Percentiles rank a stretch among this genome's conserved stretches.
Evolutionary conservation across 2,329 filamentous ascomycete genomes (phyloP).

Genomic region (Fusarium sp.): DNA sequence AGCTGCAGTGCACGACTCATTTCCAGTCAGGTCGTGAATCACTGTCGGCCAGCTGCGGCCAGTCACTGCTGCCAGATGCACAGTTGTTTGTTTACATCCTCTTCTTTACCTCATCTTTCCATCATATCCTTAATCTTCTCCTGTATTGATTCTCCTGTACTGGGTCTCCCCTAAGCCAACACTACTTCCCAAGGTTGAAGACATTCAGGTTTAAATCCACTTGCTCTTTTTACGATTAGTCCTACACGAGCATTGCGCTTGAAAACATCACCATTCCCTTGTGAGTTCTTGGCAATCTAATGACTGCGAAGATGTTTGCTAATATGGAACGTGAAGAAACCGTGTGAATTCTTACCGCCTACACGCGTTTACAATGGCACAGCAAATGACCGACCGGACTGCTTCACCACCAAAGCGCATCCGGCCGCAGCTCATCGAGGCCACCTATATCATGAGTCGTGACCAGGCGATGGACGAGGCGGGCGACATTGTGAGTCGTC

Average conservation of each 20-base stretch:
- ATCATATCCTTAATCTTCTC: background rate
- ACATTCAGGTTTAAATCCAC: too few species aligned
- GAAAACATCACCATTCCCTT: too few species aligned
- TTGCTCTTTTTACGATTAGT: too few species aligned
- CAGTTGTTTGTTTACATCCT: background rate
- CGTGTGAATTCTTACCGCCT: too few species aligned
- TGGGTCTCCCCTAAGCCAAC: too few species aligned
- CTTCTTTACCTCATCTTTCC: background rate
- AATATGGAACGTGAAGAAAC: background rate
- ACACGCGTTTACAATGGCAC: too few species aligned
- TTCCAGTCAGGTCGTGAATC: background rate
- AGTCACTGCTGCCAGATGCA: background rate
- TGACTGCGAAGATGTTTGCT: background rate
- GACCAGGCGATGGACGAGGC: background rate
- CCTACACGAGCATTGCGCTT: fast-evolving
- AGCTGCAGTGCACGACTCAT: background rate
- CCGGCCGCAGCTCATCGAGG: too few species aligned
- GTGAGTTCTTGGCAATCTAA: background rate
- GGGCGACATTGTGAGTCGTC: background rate
- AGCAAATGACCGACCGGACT: too few species aligned
- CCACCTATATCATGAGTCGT: background rate
- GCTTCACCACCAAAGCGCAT: too few species aligned
- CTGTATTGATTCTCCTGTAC: too few species aligned
- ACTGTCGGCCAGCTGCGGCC: background rate
- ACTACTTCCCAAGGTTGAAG: too few species aligned